Percentiles rank a stretch among this genome's conserved stretches.
Evolutionary conservation across 75 land plant species (phyloP).

Genomic region (Pinus albicaulis): DNA sequence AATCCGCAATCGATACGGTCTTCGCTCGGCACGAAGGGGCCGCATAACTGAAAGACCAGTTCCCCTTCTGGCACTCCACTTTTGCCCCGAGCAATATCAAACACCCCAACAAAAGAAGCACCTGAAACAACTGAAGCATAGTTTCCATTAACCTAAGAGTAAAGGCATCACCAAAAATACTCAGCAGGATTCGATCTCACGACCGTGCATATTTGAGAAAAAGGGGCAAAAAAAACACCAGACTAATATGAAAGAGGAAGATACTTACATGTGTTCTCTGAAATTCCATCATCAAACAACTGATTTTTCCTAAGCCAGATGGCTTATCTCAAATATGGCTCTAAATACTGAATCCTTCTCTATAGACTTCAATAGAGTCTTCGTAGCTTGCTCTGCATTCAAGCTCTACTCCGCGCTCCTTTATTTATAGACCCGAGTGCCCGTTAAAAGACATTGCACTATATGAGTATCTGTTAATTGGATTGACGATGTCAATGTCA

Average conservation of each 20-base stretch:
- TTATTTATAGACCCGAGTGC: no score
- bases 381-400: not conserved
- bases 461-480: no score
- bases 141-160: no score
- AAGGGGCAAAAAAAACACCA: not conserved
- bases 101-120: slow-evolving; percentile 1
- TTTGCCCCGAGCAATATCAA: not conserved
- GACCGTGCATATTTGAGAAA: not conserved
- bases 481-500: no score
- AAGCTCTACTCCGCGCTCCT: no score
- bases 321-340: not conserved
- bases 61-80: slow-evolving; percentile 16
- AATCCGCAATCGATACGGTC: slow-evolving; percentile 50
- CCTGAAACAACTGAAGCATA: not conserved
- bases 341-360: not conserved
- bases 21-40: slow-evolving; percentile 41
- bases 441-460: no score
- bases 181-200: not conserved
- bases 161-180: no score
- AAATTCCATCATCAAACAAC: not conserved
- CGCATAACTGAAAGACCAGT: slow-evolving; percentile 15
- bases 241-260: not conserved
- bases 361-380: not conserved
- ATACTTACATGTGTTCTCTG: not conserved
- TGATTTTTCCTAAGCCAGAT: not conserved